Evolutionary conservation across 345 rosid species (phyloP), one percentile per base, ranked within the genome.

Genomic region (Eucalyptus decipiens): DNA sequence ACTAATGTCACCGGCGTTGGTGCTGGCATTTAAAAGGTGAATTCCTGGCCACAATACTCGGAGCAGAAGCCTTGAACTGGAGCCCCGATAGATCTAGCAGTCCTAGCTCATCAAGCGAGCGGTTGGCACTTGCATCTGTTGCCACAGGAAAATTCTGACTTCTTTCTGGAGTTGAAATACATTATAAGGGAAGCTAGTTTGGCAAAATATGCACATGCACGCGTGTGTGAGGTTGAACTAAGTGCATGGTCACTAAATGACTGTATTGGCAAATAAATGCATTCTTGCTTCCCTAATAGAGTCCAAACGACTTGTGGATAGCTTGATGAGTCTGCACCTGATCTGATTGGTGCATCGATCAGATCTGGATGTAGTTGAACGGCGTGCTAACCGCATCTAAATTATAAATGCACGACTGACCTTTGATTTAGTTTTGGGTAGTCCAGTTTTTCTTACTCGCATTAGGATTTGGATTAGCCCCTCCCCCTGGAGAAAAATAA

Each of bases 101-200:
- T 87, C 94, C 96, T 58, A 93, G 89, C 92, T 94, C 98, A 88
- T 92, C 94, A 6, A 94, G 94, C 67, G 95, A 94, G 90, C 88
- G 91, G 87, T 92, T 88, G 42, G 94, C 92, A 52, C 93, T 89
- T 49, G 95, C 88, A 87, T 92, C 95, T 23, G 91, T 81, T 30
- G 89, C 90, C 34, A 69, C 87, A 9, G 91, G 88, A 87, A 89
- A 91, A 76, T 88, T 94, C 87, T 60, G 87, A 85, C 86, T 88
- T 87, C 91, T 83, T 9, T 93, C 93, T 17, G 94, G 81, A 58
- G 95, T 89, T 86, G 95, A 88, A 87, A 92, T 87, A 88, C 86
- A 93, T 58, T 24, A 58, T 58, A 58, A 11, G 65, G n/a, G 28
- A 58, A 58, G 65, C 65, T 58, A 58, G 65, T 58, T 24, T 58